These are phyloP conservation scores for Flaveria trinervia DNA, from an alignment of 129 eudicot genomes.

Conservation along the genomic window DNA sequence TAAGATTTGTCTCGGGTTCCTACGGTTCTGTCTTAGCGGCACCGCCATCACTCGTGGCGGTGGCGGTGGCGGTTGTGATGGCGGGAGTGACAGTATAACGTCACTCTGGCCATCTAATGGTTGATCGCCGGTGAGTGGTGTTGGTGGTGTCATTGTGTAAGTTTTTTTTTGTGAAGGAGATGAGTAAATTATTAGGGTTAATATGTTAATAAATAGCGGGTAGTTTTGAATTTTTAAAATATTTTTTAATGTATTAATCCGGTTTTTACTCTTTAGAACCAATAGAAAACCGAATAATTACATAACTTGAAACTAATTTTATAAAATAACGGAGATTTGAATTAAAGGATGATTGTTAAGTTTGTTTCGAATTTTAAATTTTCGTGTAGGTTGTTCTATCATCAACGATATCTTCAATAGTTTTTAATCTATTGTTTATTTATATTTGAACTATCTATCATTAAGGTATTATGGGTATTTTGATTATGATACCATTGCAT, in stretches of 20 bases:
- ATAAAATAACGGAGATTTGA: too few species aligned
- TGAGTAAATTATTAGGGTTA: not conserved
- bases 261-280: not conserved
- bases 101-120: not conserved
- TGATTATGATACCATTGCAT: too few species aligned
- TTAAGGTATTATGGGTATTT: not conserved
- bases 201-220: not conserved
- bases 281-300: not conserved
- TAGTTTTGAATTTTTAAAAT: not conserved
- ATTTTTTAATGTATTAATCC: not conserved
- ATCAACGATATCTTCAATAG: not conserved
- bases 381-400: not conserved
- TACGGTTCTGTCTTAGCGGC: conserved; percentile 12
- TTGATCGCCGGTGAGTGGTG: not conserved
- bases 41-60: not conserved
- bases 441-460: not conserved
- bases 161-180: not conserved
- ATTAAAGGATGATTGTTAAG: too few species aligned
- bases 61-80: conserved; percentile 4
- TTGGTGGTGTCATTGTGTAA: not conserved
- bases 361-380: not conserved
- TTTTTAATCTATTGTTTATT: not conserved
- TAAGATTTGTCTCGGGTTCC: conserved; percentile 30
- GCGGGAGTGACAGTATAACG: conserved; percentile 10
- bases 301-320: not conserved